A percentile compares a stretch with the other conserved stretches of the same genome.
phyloP scores from a whole-genome alignment of 179 eudicot genomes.

The Carnegiea gigantea region DNA sequence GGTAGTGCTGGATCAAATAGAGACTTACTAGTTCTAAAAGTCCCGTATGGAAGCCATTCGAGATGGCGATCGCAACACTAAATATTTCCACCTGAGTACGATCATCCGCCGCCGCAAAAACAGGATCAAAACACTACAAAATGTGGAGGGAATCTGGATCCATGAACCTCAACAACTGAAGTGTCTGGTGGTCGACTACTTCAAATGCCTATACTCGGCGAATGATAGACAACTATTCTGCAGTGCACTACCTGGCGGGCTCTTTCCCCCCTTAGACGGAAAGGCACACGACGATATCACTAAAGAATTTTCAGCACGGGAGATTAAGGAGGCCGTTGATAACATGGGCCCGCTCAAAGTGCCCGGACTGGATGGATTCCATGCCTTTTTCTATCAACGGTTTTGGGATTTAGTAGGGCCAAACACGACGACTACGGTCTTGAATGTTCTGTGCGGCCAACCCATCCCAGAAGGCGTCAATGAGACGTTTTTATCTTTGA shows the following conservation, averaged over 20 bases:
- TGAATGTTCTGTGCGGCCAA: neutral
- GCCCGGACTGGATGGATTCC: neutral
- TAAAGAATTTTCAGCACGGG: neutral
- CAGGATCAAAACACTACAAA: too few relatives aligned
- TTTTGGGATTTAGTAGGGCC: neutral
- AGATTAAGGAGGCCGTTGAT: neutral
- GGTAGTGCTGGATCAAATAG: too few relatives aligned
- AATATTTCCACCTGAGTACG: too few relatives aligned
- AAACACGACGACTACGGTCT: fast-evolving
- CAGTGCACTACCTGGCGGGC: neutral
- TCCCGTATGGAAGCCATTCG: too few relatives aligned
- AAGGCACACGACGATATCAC: fast-evolving
- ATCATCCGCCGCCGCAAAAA: too few relatives aligned
- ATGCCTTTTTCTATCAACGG: neutral
- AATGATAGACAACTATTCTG: too few relatives aligned
- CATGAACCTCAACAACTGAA: too few relatives aligned
- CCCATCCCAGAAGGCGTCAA: neutral
- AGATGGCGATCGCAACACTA: too few relatives aligned
- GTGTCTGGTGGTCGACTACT: too few relatives aligned
- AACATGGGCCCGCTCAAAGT: neutral
- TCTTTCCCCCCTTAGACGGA: neutral
- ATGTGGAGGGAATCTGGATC: too few relatives aligned
- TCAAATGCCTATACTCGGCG: too few relatives aligned
- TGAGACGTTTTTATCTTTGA: neutral
- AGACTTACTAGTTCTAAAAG: too few relatives aligned